Base-by-base conservation (phyloP, 1,284 basidiomycete genomes). In the Malassezia obtusa region DNA sequence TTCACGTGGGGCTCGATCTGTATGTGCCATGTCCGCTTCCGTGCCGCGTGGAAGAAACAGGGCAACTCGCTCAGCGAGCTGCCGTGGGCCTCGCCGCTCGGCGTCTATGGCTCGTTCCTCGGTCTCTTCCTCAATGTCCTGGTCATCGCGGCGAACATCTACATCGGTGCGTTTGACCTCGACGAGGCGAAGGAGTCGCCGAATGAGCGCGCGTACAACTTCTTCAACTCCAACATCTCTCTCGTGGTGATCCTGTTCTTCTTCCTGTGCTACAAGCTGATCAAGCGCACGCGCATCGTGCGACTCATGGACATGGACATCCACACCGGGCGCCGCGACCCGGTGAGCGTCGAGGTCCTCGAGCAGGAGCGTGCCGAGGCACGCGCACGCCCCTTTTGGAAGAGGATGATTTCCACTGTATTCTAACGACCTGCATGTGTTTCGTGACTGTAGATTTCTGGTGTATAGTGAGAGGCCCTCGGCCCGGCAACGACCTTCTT, bases 171-270 rank as follows among this genome's bases (percentile, higher is more conserved):
- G 10, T 64, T 51, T 49, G 74, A 69, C 31, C 67, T 70, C 36
- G 73, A 65, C 26, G 67, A 66, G 49, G 70, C 62, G 10, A 48
- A 46, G 12, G 58, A 62, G 36, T 51, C 37, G 22, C 12, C 32
- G 8, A 52, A 46, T 11, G 68, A 73, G 6, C 65, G 74, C n/a
- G 77, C 74, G n/a, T 57, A 73, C 55, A 60, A 56, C 19, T 78
- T 78, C 75, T 79, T 80, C 77, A 65, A 77, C 46, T 52, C 66
- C 36, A 79, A 75, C 71, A 59, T 79, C 36, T 75, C 76, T 45
- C 52, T 68, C 12, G 61, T 62, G 33, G 45, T 71, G 25, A 61
- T 70, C 39, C 50, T 62, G 12, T 48, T 58, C 43, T 63, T 64
- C 52, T 60, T 39, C 39, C 2, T 62, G 4, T 54, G 49, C 9